These are phyloP conservation scores for Psidium friedrichsthalianum DNA, from an alignment of 345 rosid genomes.

Conservation along the genomic window DNA sequence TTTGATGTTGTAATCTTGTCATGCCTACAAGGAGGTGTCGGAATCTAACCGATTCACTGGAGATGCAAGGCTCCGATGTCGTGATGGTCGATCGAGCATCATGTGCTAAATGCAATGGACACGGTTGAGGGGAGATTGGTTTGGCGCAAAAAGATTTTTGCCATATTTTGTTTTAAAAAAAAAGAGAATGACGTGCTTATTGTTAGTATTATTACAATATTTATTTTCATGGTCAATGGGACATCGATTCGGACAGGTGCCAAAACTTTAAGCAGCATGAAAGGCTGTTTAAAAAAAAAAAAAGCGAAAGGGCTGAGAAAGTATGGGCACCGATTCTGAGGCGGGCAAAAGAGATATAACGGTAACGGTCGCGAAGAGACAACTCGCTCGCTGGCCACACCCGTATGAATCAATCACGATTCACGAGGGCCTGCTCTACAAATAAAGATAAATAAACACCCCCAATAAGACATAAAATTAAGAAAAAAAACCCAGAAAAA, in stretches of 20 bases:
- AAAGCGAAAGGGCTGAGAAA: too few species aligned
- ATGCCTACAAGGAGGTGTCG: neutral
- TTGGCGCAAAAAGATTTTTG: too few species aligned
- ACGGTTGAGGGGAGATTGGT: neutral
- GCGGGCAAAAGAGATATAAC: neutral
- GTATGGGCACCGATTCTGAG: neutral
- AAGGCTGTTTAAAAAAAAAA: too few species aligned
- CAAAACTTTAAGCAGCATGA: too few species aligned
- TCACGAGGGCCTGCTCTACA: neutral
- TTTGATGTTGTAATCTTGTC: fast-evolving
- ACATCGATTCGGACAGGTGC: too few species aligned
- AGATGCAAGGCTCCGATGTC: neutral
- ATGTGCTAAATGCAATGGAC: neutral
- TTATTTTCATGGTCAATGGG: too few species aligned
- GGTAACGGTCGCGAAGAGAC: neutral
- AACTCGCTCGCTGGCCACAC: too few species aligned
- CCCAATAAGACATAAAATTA: neutral
- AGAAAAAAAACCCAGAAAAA: too few species aligned
- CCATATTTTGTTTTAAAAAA: too few species aligned
- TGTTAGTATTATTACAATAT: too few species aligned
- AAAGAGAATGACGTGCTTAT: too few species aligned
- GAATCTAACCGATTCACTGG: too few species aligned
- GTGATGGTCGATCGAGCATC: neutral
- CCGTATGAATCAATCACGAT: neutral
- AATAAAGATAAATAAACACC: neutral